Evolutionary conservation across 768 basidiomycete species (phyloP).

Genomic region (Leucosporidium yakuticum): DNA sequence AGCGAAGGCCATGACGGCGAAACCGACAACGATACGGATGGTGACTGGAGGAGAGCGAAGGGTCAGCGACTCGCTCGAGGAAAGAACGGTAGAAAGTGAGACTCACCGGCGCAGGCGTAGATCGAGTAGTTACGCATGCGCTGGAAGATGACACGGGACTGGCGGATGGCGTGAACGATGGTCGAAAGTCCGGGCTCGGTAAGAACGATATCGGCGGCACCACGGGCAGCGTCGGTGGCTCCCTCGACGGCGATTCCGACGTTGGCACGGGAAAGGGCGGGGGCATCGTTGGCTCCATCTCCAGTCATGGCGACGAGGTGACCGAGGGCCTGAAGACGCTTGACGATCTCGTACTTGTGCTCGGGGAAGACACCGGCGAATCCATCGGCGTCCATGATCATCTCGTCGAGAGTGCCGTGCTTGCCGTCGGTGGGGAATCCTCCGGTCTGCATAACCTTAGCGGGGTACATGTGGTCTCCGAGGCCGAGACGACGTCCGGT

Average conservation of each 20-base stretch:
- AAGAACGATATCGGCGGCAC: conserved; percentile 95
- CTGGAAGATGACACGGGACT: conserved; percentile 98
- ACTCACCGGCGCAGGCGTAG: conserved; percentile 48
- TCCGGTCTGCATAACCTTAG: conserved; percentile 97
- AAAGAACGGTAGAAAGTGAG: conserved; percentile 8
- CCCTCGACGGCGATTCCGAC: conserved; percentile 99
- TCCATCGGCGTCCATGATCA: conserved; percentile 99
- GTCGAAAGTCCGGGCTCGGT: conserved; percentile 98
- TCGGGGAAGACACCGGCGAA: conserved; percentile 99
- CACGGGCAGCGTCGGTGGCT: conserved; percentile 96
- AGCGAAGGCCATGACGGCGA: conserved; percentile 87
- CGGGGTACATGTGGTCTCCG: conserved; percentile 99
- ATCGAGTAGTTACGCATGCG: conserved; percentile 99
- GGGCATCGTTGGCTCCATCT: conserved; percentile 98
- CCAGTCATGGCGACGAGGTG: conserved; percentile 98
- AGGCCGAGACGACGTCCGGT: conserved; percentile 96
- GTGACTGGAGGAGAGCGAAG: conserved; percentile 82
- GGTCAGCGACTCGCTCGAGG: not conserved
- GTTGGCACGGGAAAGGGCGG: conserved; percentile 94
- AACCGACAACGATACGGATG: conserved; percentile 97
- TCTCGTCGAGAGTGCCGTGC: conserved; percentile 80
- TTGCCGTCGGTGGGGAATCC: conserved; percentile 69
- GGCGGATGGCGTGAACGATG: conserved; percentile 97
- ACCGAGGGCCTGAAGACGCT: conserved; percentile 91
- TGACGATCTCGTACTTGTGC: conserved; percentile 99